Percentiles rank a stretch among this genome's conserved stretches.
These are phyloP conservation scores for Plantago rigida DNA, from an alignment of 305 asterid species.

Conservation along the genomic window DNA sequence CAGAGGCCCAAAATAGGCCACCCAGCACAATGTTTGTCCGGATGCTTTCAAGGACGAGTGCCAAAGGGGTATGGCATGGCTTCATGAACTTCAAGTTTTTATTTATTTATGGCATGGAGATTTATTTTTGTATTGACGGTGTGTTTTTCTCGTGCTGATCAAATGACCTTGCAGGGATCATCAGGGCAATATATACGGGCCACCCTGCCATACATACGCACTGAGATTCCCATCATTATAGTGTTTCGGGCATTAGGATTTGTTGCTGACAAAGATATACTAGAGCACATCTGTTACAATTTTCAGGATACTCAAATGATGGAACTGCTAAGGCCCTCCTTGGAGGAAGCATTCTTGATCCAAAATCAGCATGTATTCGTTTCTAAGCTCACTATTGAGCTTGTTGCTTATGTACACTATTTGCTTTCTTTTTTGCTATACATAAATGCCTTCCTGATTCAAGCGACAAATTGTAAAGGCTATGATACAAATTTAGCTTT, in stretches of 20 bases:
- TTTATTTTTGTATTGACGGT: constrained; percentile 8
- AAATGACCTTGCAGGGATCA: constrained; percentile 60
- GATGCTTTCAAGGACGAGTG: constrained; percentile 90
- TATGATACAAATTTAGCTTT: too few species aligned
- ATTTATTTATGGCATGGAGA: constrained; percentile 5
- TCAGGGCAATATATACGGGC: constrained; percentile 98
- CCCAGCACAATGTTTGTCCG: constrained; percentile 97
- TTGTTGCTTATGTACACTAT: background rate
- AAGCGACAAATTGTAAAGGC: too few species aligned
- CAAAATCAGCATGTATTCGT: constrained; percentile 78
- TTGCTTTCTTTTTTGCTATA: background rate
- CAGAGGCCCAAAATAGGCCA: constrained; percentile 85
- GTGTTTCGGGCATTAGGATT: constrained; percentile 91
- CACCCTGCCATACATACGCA: constrained; percentile 88
- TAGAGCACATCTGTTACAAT: constrained; percentile 93
- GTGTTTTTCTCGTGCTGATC: constrained; percentile 12
- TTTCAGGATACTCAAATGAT: constrained; percentile 87
- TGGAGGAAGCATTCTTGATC: constrained; percentile 96
- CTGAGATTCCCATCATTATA: constrained; percentile 89
- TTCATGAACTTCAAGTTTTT: background rate
- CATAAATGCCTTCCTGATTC: too few species aligned
- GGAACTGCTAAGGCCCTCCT: constrained; percentile 89
- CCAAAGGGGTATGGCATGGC: constrained; percentile 71
- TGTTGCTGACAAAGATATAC: constrained; percentile 93
- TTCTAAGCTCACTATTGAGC: background rate